Conservation (phyloP, 192 early-diverging fungal genomes). For the Paraglomus occultum region DNA sequence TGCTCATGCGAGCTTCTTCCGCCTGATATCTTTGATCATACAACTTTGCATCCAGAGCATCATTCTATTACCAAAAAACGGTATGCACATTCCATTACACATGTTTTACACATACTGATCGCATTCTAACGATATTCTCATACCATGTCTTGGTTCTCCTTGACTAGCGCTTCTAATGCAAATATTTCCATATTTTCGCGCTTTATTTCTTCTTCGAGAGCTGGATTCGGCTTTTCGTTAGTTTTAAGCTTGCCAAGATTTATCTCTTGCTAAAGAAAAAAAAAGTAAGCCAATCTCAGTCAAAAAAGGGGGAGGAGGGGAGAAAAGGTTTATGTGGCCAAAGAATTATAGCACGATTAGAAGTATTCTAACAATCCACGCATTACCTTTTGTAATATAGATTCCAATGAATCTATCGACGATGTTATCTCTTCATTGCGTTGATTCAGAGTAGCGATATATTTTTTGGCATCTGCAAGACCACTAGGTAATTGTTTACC, state of each 20-base stretch:
- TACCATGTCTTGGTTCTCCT: slow-evolving; percentile 1
- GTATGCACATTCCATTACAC: neutral
- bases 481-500: neutral
- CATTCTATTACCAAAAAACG: neutral
- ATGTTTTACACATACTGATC: neutral
- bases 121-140: neutral
- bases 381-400: slow-evolving; percentile 19
- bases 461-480: slow-evolving; percentile 7
- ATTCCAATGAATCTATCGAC: slow-evolving; percentile 29
- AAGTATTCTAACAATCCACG: neutral
- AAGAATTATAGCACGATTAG: neutral
- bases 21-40: neutral
- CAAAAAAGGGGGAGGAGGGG: no score
- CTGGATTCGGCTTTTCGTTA: neutral
- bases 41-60: slow-evolving; percentile 4
- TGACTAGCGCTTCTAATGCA: slow-evolving; percentile 18
- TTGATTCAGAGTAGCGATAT: slow-evolving; percentile 7
- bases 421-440: slow-evolving; percentile 29
- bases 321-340: no score
- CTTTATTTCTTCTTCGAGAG: slow-evolving; percentile 18
- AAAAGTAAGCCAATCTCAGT: neutral
- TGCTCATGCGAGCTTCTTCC: neutral
- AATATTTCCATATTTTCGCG: slow-evolving; percentile 18
- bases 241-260: slow-evolving; percentile 19
- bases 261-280: slow-evolving; percentile 16